Evolutionary conservation across 2,329 filamentous ascomycete genomes (phyloP).

Genomic region (Trichophyton equinum): DNA sequence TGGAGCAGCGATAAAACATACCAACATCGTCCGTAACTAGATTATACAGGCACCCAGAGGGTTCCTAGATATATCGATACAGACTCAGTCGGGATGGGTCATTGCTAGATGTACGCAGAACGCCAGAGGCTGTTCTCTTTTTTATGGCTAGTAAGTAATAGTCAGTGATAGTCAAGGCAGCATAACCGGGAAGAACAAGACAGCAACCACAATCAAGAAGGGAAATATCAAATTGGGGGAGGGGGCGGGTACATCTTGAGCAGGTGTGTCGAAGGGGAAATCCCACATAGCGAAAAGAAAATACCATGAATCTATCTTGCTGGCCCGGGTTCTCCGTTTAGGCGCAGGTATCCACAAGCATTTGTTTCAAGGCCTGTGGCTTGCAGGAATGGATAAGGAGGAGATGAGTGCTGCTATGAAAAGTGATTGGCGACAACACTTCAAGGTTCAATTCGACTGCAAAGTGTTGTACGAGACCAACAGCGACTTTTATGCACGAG

Average conservation of each 20-base stretch:
- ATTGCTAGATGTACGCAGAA: no score
- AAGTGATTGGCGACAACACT: background rate
- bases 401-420: background rate
- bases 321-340: background rate
- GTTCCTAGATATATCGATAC: no score
- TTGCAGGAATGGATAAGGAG: background rate
- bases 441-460: background rate
- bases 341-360: background rate
- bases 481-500: background rate
- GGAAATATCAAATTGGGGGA: no score
- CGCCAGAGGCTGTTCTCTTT: no score
- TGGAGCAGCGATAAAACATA: background rate
- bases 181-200: no score
- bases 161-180: no score
- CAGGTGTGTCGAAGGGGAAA: background rate
- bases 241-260: background rate
- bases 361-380: background rate
- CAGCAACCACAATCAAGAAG: no score
- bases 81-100: no score
- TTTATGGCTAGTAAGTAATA: no score
- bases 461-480: background rate
- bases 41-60: no score
- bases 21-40: no score
- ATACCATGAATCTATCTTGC: background rate
- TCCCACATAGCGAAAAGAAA: no score